Base-by-base conservation (phyloP, 768 basidiomycete genomes). In the Sarcodon sp. region DNA sequence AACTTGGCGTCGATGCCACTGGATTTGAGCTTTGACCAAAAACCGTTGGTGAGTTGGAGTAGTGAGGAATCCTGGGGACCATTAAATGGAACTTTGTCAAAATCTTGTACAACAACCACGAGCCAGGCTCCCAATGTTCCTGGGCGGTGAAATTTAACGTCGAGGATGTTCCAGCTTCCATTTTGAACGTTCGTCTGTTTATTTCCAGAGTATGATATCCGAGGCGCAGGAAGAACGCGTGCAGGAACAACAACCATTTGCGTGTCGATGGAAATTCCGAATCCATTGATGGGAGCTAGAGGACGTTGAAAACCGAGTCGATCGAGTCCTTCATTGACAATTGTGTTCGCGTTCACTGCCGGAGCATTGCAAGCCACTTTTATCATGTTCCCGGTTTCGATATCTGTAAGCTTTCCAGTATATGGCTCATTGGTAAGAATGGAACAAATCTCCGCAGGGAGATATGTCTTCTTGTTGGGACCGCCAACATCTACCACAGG, bases 101-200 rank as follows among this genome's bases (percentile, higher is more conserved):
- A 69, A 13, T 87, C 85, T 18, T 68, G 63, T 16, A 90, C 69
- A 7, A 80, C 71, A 0, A 90, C 57, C 7, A 87, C 76, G 63
- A 77, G 79, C 82, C 84, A 88, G 33, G 67, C 69, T 7, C 60
- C 35, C 13, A 86, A 68, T 1, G 47, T 55, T 0, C 69, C 80
- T 0, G 76, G 77, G 0, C 55, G 57, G 33, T 80, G 76, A 56
- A 90, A 87, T 56, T 79, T 77, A 47, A 83, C 79, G 18, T 80
- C 69, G 33, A 81, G 59, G 46, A 88, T 79, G 52, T 89, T 89
- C 87, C 87, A 90, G 35, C 75, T 73, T 0, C 80, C 88, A 33
- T 81, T 75, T 34, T 56, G 64, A 6, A 77, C 71, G 11, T 63
- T 69, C 3, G 60, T 47, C 61, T 66, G 58, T 6, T 48, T 58